Base-by-base conservation (phyloP, 2,329 filamentous ascomycete genomes). In the Fusarium albidum region DNA sequence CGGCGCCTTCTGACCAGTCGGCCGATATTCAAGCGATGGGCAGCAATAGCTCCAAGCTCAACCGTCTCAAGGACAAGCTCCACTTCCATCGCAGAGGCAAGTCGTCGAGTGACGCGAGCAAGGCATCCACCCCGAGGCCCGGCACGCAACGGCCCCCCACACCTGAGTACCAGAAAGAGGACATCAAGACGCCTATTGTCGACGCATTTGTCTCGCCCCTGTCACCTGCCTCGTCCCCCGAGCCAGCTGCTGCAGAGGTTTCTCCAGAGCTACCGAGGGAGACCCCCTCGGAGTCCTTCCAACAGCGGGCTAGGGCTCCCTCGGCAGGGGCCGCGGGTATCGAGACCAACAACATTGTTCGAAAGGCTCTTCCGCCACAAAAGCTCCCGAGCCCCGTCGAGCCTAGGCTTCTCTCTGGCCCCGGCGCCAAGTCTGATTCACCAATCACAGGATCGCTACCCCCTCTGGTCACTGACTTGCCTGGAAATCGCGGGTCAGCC, bases 131-230 rank as follows among this genome's bases (percentile, higher is more conserved):
- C 25, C 54, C 55, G 33, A 55, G 55, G 11, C 64, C 52, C 42
- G 63, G 63, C 18, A 53, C 62, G 35, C 71, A 73, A 32, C 73
- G 78, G 3, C 76, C 78, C 9, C 79, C 79, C 1, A 82, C 79
- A 3, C 79, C 80, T 13, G 79, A 82, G 37, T 81, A 82, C 51
- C 74, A 74, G 32, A 73, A 73, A 15, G 72, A 75, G 35, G 78
- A 81, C 50, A 66, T 73, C 44, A 72, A 72, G 53, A 72, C 71
- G 12, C 69, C 73, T 3, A 64, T 70, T 8, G 52, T 73, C 32
- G 71, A 75, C 21, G 68, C 67, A 3, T 68, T 75, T 39, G 68
- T 74, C 18, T 77, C 78, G 3, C 78, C 79, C 5, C 67, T 75
- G 3, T 81, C 79, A 8, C 79, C 78, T 7, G 75, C 75, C 10